Evolutionary conservation across 768 basidiomycete species (phyloP).

Genomic region (Trichaptum fuscoviolaceum): DNA sequence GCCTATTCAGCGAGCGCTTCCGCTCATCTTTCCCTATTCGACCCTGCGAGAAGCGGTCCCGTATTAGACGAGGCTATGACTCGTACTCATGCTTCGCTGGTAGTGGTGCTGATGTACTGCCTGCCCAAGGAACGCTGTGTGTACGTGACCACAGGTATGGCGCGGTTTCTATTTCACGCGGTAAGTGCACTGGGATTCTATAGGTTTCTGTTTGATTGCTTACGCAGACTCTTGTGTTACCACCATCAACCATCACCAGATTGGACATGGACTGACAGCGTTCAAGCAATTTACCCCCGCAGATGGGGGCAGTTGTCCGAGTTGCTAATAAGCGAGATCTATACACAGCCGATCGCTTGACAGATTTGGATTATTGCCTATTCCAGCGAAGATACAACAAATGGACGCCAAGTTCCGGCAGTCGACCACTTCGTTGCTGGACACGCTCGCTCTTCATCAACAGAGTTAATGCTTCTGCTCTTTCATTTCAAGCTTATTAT

Average conservation of each 20-base stretch:
- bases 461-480: neutral
- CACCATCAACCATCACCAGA: neutral
- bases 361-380: neutral
- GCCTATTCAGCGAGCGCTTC: neutral
- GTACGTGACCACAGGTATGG: neutral
- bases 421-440: neutral
- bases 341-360: neutral
- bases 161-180: neutral
- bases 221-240: neutral
- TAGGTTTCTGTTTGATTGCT: neutral
- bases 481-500: neutral
- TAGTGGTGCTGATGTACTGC: neutral
- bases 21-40: neutral
- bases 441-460: neutral
- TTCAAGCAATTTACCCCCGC: slow-evolving; percentile 1
- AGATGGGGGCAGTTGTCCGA: neutral
- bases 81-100: neutral
- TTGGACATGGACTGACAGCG: neutral
- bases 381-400: neutral
- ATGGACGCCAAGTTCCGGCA: neutral
- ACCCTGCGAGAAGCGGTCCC: neutral
- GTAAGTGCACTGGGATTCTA: neutral
- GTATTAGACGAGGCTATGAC: neutral
- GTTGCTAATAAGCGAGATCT: neutral
- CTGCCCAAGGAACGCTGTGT: no score